phyloP scores from a whole-genome alignment of 2,329 filamentous ascomycete genomes.

The Stromatinia cepivora region DNA sequence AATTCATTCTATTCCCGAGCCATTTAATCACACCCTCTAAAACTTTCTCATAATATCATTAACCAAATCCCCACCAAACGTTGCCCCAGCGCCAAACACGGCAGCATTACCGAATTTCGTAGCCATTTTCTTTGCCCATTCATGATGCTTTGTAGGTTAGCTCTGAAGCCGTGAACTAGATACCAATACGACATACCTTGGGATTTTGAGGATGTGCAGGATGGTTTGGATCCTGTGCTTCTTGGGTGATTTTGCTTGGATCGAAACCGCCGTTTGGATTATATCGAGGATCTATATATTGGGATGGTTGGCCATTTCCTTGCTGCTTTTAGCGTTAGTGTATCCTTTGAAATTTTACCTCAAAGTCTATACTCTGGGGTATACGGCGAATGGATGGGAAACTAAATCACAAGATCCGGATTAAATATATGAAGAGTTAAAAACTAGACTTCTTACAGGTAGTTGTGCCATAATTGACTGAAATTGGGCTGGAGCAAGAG shows the following conservation, averaged over 20 bases:
- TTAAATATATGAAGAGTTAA: too few relatives aligned
- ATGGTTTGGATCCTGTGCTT: conserved; percentile 39
- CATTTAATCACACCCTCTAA: not conserved
- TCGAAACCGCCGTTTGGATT: conserved; percentile 31
- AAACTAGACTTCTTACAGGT: conserved; percentile 29
- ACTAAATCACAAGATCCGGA: not conserved
- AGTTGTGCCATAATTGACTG: conserved; percentile 41
- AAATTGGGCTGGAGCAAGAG: conserved; percentile 38
- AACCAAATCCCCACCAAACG: conserved; percentile 36
- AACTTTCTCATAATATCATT: conserved; percentile 23
- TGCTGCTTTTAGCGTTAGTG: conserved; percentile 22
- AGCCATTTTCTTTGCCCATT: conserved; percentile 38
- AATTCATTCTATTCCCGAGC: not conserved
- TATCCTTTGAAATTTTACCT: not conserved
- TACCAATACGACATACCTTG: conserved; percentile 25
- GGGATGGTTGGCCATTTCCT: conserved; percentile 33
- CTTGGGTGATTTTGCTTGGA: conserved; percentile 33
- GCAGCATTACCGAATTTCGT: conserved; percentile 38
- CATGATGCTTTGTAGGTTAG: conserved; percentile 33
- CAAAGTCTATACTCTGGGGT: too few relatives aligned
- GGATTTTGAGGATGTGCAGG: conserved; percentile 40
- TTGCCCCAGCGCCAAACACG: conserved; percentile 40
- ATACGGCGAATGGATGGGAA: too few relatives aligned
- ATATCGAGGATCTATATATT: conserved; percentile 38
- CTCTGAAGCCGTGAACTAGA: not conserved